These are phyloP conservation scores for Puccinellia tenuiflora DNA, from an alignment of 176 grass and related monocot species.

Conservation along the genomic window DNA sequence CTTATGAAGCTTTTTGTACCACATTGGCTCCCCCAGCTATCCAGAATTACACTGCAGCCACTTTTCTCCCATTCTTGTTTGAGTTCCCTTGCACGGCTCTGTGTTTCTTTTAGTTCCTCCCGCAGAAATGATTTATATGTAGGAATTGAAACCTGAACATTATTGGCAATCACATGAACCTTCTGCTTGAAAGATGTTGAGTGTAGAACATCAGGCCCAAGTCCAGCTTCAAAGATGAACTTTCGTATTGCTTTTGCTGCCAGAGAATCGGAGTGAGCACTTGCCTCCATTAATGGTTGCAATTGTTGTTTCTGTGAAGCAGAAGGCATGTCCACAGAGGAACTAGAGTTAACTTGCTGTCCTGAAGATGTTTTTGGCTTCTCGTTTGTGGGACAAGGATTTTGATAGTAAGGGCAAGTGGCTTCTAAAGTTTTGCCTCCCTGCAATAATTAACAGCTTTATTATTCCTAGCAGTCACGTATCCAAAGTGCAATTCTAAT, in stretches of 20 bases:
- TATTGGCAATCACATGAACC: slow-evolving; percentile 36
- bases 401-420: background rate
- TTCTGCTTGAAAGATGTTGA: slow-evolving; percentile 57
- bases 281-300: slow-evolving; percentile 18
- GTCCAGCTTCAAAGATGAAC: slow-evolving; percentile 64
- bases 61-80: slow-evolving; percentile 53
- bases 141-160: slow-evolving; percentile 32
- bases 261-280: slow-evolving; percentile 22
- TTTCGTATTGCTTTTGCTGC: slow-evolving; percentile 51
- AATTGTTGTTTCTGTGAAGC: slow-evolving; percentile 1
- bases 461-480: background rate
- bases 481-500: background rate
- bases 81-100: slow-evolving; percentile 32
- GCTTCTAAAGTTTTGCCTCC: background rate
- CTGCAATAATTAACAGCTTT: background rate
- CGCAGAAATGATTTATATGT: slow-evolving; percentile 52
- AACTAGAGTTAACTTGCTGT: slow-evolving; percentile 28
- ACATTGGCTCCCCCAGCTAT: slow-evolving; percentile 62
- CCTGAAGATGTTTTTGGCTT: background rate
- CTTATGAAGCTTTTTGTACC: slow-evolving; percentile 51
- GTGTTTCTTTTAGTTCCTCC: slow-evolving; percentile 51
- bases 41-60: slow-evolving; percentile 68
- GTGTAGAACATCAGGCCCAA: slow-evolving; percentile 47
- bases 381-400: background rate
- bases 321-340: slow-evolving; percentile 16